Evolutionary conservation across 2,329 filamentous ascomycete genomes (phyloP).

Genomic region (Ceratocystis alfenasii): DNA sequence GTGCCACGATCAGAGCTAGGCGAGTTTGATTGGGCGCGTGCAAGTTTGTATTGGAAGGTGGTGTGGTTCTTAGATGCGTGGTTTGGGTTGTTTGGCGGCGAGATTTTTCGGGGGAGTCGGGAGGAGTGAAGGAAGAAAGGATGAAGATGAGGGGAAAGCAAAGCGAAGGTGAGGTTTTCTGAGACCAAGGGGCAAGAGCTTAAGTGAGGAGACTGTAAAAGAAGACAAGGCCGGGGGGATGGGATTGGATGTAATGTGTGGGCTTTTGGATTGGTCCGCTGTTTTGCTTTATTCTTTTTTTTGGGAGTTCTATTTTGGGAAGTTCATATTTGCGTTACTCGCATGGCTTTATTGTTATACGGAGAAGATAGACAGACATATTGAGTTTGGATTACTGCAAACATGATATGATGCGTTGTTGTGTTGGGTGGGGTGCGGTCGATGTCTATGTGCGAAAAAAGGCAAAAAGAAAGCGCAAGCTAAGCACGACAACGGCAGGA

Average conservation of each 20-base stretch:
- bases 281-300: neutral
- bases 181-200: no score
- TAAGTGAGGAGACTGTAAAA: neutral
- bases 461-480: neutral
- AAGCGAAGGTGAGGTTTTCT: neutral
- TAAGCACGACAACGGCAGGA: constrained; percentile 18
- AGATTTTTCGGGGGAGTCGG: constrained; percentile 46
- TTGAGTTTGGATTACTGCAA: neutral
- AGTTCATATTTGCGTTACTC: neutral
- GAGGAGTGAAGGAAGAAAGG: constrained; percentile 36
- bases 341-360: neutral
- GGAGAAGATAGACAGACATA: neutral
- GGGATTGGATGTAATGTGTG: neutral
- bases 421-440: neutral
- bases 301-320: constrained; percentile 3
- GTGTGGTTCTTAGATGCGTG: constrained; percentile 51
- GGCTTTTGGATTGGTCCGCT: neutral
- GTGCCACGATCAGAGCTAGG: constrained; percentile 62
- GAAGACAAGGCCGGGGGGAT: neutral
- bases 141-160: neutral
- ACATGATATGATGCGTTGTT: neutral
- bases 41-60: constrained; percentile 55
- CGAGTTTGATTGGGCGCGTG: constrained; percentile 62
- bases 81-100: constrained; percentile 47
- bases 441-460: neutral